These are phyloP conservation scores for Fusarium nanum DNA, from an alignment of 2,329 filamentous ascomycete species.

Conservation along the genomic window DNA sequence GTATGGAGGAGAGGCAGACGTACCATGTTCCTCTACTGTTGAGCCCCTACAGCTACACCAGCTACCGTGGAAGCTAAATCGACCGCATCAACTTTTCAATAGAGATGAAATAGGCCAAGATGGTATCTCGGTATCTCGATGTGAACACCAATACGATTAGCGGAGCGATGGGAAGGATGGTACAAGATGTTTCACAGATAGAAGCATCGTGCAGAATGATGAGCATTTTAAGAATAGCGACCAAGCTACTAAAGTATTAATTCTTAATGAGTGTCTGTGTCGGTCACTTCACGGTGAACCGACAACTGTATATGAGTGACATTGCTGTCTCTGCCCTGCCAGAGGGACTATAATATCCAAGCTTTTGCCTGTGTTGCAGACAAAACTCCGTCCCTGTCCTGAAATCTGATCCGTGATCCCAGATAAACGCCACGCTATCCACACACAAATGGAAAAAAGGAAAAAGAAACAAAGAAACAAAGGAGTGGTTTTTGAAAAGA, in stretches of 20 bases:
- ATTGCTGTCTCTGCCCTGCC: slow-evolving; percentile 38
- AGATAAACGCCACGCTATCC: slow-evolving; percentile 42
- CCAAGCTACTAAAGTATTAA: slow-evolving; percentile 36
- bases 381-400: slow-evolving; percentile 4
- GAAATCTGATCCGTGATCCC: slow-evolving; percentile 8
- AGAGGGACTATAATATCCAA: slow-evolving; percentile 39
- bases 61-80: slow-evolving; percentile 78
- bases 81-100: neutral
- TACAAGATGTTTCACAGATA: neutral
- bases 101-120: neutral
- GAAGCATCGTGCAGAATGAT: slow-evolving; percentile 9
- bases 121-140: neutral
- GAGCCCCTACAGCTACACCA: slow-evolving; percentile 84
- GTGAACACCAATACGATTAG: neutral
- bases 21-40: slow-evolving; percentile 85
- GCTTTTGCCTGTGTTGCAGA: slow-evolving; percentile 15
- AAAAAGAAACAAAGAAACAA: slow-evolving; percentile 4
- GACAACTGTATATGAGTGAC: slow-evolving; percentile 19
- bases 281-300: slow-evolving; percentile 16
- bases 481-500: slow-evolving; percentile 8
- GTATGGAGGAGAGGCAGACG: slow-evolving; percentile 68
- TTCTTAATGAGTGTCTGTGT: slow-evolving; percentile 40
- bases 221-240: slow-evolving; percentile 34
- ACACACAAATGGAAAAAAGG: slow-evolving; percentile 22
- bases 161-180: neutral